Evolutionary conservation across 139 green algal genomes (phyloP).

Genomic region (Chlorella sp.): DNA sequence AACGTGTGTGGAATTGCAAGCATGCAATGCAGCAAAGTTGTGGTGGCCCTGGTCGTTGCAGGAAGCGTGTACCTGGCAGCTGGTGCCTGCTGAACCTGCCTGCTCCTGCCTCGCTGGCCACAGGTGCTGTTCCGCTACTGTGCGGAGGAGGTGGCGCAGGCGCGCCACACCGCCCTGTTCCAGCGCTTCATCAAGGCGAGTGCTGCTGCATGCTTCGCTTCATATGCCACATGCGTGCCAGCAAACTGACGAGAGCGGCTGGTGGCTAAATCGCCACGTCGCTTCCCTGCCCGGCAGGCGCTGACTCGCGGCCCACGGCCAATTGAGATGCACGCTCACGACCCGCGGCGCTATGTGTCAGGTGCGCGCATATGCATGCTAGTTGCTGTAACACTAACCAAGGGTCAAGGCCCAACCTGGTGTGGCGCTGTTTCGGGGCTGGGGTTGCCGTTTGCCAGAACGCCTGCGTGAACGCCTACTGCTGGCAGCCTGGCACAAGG

Average conservation of each 20-base stretch:
- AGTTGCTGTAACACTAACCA: too few species aligned
- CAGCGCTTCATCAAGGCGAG: slow-evolving; percentile 65
- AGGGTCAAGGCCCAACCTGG: too few species aligned
- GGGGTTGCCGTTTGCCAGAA: too few species aligned
- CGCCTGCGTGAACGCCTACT: too few species aligned
- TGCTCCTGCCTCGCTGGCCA: not conserved
- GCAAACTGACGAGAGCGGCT: too few species aligned
- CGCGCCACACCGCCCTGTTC: slow-evolving; percentile 94
- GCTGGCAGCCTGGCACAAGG: too few species aligned
- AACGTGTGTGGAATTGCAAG: not conserved
- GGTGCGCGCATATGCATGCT: not conserved
- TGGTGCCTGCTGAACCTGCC: not conserved
- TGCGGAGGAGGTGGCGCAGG: slow-evolving; percentile 86
- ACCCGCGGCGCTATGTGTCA: slow-evolving; percentile 82
- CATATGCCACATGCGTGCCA: not conserved
- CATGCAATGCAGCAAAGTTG: not conserved
- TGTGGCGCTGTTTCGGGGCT: too few species aligned
- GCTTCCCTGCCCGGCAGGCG: too few species aligned
- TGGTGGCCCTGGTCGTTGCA: not conserved
- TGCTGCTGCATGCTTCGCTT: not conserved
- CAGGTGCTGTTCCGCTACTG: slow-evolving; percentile 96
- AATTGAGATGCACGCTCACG: slow-evolving; percentile 97
- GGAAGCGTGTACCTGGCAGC: not conserved
- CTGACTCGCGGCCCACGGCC: slow-evolving; percentile 90
- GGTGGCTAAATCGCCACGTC: too few species aligned